Percentiles rank a stretch among this genome's conserved stretches.
Evolutionary conservation across 2,329 filamentous ascomycete species (phyloP).

Genomic region (Hyphodiscus sp.): DNA sequence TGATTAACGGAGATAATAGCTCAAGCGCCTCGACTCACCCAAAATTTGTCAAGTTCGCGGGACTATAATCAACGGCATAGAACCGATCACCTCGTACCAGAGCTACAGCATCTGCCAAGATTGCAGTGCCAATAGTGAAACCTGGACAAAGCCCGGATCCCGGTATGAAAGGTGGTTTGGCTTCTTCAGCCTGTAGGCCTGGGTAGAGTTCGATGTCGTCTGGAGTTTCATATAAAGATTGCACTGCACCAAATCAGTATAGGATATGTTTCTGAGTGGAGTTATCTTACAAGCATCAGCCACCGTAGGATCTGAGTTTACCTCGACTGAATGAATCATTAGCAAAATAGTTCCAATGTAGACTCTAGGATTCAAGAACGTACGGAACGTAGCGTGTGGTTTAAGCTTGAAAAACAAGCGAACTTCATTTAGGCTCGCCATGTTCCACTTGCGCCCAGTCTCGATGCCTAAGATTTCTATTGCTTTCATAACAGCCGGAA

Average conservation of each 20-base stretch:
- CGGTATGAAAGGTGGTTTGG: neutral
- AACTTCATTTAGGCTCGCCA: constrained; percentile 72
- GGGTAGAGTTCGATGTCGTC: neutral
- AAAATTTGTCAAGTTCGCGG: constrained; percentile 33
- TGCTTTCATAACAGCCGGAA: constrained; percentile 66
- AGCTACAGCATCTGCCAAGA: constrained; percentile 50
- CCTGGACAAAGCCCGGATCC: constrained; percentile 40
- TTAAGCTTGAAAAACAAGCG: constrained; percentile 73
- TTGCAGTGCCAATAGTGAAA: constrained; percentile 44
- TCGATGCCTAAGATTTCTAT: constrained; percentile 76
- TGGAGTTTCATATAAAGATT: neutral
- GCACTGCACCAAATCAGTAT: neutral
- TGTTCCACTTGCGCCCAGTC: constrained; percentile 68
- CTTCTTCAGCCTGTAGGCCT: neutral
- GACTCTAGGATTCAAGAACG: neutral
- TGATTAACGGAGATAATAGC: neutral
- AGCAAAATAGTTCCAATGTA: neutral
- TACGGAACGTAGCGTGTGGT: constrained; percentile 60
- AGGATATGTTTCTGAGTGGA: constrained; percentile 50
- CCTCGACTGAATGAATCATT: constrained; percentile 40
- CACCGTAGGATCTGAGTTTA: constrained; percentile 69
- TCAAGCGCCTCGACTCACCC: neutral
- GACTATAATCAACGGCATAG: constrained; percentile 40
- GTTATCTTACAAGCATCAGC: constrained; percentile 60
- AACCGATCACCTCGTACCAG: constrained; percentile 49